Conservation (phyloP, 106 monocot genomes). For the Dioscorea alata region DNA sequence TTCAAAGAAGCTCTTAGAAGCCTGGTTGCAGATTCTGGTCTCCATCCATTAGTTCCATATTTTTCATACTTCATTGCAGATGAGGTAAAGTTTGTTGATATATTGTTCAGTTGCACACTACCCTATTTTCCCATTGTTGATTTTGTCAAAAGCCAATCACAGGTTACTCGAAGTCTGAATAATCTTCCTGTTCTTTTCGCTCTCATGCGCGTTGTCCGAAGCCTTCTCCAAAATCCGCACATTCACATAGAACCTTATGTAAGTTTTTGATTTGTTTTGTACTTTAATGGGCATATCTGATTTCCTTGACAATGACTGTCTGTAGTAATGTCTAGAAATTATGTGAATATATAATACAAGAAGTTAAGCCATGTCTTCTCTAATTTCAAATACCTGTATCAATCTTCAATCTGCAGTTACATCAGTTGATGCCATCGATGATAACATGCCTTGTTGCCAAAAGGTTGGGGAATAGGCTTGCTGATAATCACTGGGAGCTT, state of each 20-base stretch:
- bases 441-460: constrained; percentile 98
- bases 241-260: constrained; percentile 98
- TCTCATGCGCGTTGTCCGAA: constrained; percentile 80
- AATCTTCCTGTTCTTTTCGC: constrained; percentile 83
- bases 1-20: constrained; percentile 88
- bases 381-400: constrained; percentile 3
- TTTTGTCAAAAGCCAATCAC: neutral
- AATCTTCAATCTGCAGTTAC: constrained; percentile 55
- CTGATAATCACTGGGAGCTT: constrained; percentile 97
- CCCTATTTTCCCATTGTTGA: neutral
- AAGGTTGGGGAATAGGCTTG: constrained; percentile 68
- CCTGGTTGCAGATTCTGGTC: constrained; percentile 82
- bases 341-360: neutral
- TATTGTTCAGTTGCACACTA: neutral
- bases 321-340: neutral
- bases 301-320: neutral
- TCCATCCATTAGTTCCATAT: constrained; percentile 97
- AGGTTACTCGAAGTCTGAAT: constrained; percentile 70
- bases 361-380: constrained; percentile 1
- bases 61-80: constrained; percentile 93
- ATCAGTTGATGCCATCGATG: constrained; percentile 98
- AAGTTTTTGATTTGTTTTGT: constrained; percentile 21
- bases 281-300: neutral
- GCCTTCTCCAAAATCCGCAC: constrained; percentile 90
- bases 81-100: constrained; percentile 46